phyloP scores from a whole-genome alignment of 306 rosid species.

The Medicago arabica region DNA sequence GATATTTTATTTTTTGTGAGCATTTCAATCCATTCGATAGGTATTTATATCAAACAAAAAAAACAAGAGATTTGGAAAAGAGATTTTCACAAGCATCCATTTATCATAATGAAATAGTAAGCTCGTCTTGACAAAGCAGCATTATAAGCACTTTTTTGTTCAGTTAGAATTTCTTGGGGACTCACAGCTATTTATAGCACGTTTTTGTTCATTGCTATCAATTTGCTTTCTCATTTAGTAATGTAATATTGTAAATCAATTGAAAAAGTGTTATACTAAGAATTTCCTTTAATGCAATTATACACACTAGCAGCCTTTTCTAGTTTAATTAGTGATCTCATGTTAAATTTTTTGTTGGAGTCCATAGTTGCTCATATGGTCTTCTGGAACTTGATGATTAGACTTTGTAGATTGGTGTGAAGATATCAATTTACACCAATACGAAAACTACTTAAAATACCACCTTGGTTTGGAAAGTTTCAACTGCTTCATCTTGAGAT shows the following conservation, averaged over 20 bases:
- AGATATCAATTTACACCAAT: no score
- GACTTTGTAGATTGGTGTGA: no score
- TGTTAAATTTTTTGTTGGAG: no score
- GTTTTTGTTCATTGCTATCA: conserved; percentile 9
- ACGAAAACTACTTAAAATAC: no score
- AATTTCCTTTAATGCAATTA: no score
- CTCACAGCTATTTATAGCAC: conserved; percentile 31
- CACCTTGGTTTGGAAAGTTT: background rate
- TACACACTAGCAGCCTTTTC: background rate
- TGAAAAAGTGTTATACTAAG: no score
- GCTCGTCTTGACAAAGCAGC: conserved; percentile 40
- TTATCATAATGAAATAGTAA: conserved; percentile 87
- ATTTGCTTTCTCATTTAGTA: conserved; percentile 31
- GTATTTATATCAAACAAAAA: conserved; percentile 72
- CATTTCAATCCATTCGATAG: no score
- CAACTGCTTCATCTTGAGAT: background rate
- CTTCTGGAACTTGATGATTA: no score
- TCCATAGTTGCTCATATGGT: no score
- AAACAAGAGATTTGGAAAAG: conserved; percentile 68
- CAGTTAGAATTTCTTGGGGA: conserved; percentile 8
- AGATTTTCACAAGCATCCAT: conserved; percentile 82
- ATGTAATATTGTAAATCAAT: no score
- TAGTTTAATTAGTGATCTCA: background rate
- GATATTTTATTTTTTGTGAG: no score
- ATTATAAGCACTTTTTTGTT: conserved; percentile 20